Conservation (phyloP, 257 asterid species). For the Solanum rostratum region DNA sequence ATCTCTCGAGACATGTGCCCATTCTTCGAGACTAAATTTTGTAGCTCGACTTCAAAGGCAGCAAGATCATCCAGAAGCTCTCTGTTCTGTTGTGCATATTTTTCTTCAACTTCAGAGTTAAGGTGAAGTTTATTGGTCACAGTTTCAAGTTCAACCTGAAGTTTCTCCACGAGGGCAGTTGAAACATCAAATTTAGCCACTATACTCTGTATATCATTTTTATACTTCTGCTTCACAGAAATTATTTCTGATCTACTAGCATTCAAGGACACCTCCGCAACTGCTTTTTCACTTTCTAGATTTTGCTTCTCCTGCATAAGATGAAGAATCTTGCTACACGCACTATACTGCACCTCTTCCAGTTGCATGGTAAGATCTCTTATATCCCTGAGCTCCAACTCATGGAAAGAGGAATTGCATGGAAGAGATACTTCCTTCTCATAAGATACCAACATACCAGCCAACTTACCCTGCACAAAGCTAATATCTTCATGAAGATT, state of each 20-base stretch:
- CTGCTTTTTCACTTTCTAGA: constrained; percentile 43
- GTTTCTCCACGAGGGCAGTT: constrained; percentile 55
- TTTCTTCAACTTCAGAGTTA: constrained; percentile 53
- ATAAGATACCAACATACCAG: constrained; percentile 34
- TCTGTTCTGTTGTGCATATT: constrained; percentile 26
- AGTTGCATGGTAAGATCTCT: constrained; percentile 40
- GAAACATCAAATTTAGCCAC: constrained; percentile 44
- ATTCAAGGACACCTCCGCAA: constrained; percentile 41
- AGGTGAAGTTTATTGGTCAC: constrained; percentile 44
- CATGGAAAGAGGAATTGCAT: constrained; percentile 10
- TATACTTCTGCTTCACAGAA: constrained; percentile 47
- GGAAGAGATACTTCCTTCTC: constrained; percentile 15
- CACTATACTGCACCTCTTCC: constrained; percentile 52
- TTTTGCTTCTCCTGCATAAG: constrained; percentile 56
- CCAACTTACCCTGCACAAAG: constrained; percentile 43
- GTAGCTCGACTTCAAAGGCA: constrained; percentile 51
- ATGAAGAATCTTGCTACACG: constrained; percentile 25
- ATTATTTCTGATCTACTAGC: constrained; percentile 50
- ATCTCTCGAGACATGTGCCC: constrained; percentile 45
- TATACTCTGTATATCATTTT: constrained; percentile 33
- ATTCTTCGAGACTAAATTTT: constrained; percentile 37
- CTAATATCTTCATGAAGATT: constrained; percentile 34
- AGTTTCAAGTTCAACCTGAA: constrained; percentile 60
- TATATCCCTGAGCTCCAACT: constrained; percentile 22
- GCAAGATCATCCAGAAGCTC: constrained; percentile 58